phyloP scores from a whole-genome alignment of 306 rosid species.

The Abrus pulchellus region DNA sequence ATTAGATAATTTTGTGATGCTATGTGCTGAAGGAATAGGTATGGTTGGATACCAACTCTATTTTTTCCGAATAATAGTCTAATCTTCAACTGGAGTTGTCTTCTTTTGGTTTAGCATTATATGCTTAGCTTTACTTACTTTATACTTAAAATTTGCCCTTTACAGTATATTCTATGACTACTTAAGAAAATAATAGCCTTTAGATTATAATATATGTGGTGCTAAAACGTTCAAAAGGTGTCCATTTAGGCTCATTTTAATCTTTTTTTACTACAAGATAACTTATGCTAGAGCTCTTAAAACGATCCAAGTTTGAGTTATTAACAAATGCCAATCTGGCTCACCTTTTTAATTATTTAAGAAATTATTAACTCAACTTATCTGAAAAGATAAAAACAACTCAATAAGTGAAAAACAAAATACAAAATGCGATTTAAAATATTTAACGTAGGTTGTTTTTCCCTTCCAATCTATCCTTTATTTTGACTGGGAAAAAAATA shows the following conservation, averaged over 20 bases:
- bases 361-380: neutral
- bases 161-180: neutral
- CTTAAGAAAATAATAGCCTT: neutral
- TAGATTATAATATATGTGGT: slow-evolving; percentile 20
- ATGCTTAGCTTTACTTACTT: slow-evolving; percentile 20
- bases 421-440: no score
- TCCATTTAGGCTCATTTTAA: neutral
- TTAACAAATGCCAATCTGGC: neutral
- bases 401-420: no score
- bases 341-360: neutral
- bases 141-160: neutral
- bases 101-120: slow-evolving; percentile 3
- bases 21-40: slow-evolving; percentile 41
- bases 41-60: slow-evolving; percentile 58
- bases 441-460: no score
- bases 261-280: neutral
- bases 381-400: no score
- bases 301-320: neutral
- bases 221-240: neutral
- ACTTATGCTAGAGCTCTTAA: neutral
- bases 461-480: no score
- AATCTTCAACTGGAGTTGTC: slow-evolving; percentile 27
- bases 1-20: slow-evolving; percentile 46
- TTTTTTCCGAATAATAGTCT: neutral
- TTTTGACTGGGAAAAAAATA: no score